Percentiles rank a stretch among this genome's conserved stretches.
These are phyloP conservation scores for Dactylorhiza incarnata DNA, from an alignment of 106 monocot species.

Conservation along the genomic window DNA sequence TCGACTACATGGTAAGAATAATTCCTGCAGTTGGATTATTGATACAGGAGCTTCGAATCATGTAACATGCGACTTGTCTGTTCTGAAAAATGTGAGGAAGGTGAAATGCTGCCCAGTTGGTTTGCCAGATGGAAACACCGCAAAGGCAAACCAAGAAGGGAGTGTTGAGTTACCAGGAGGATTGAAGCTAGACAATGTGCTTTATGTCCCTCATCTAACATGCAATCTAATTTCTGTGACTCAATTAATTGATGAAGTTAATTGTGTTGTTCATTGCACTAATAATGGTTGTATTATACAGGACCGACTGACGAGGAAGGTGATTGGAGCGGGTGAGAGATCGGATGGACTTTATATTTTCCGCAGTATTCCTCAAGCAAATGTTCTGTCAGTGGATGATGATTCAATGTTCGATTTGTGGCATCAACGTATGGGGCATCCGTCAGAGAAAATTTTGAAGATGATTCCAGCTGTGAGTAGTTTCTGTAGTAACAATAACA, in stretches of 20 bases:
- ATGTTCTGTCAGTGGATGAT: not conserved
- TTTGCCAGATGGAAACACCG: not conserved
- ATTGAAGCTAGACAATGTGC: not conserved
- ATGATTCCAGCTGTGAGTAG: not conserved
- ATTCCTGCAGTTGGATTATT: not conserved
- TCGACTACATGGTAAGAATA: not conserved
- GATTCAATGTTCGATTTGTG: not conserved
- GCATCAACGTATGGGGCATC: conserved; percentile 1
- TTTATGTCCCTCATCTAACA: conserved; percentile 1
- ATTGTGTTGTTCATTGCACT: not conserved
- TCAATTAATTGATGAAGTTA: not conserved
- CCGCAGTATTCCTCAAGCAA: not conserved
- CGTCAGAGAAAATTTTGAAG: conserved; percentile 1
- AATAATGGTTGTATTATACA: conserved; percentile 6
- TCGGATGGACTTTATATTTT: conserved; percentile 5
- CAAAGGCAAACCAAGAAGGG: not conserved
- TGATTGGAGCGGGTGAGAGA: conserved; percentile 3
- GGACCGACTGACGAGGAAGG: not conserved
- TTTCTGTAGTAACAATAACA: not conserved
- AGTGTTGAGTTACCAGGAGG: not conserved
- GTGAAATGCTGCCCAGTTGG: not conserved
- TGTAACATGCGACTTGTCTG: not conserved
- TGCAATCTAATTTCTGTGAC: conserved; percentile 9
- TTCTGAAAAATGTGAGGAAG: not conserved
- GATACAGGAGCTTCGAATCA: not conserved